Base-by-base conservation (phyloP, 2,329 filamentous ascomycete species). In the Neopestalotiopsis clavispora region DNA sequence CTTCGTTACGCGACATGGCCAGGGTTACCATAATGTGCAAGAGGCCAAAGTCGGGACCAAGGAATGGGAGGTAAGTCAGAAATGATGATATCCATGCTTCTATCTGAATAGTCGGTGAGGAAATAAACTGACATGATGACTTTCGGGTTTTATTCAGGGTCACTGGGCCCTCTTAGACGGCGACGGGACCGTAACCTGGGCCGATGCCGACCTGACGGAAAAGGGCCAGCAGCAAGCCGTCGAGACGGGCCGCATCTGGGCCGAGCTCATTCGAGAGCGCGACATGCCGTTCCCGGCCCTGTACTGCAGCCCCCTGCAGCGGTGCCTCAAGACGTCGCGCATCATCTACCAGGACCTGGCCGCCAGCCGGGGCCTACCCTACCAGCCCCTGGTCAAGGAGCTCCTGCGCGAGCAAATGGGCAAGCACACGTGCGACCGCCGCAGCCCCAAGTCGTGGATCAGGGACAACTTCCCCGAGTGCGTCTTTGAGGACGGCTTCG, bases 351-450 rank as follows among this genome's bases (percentile, higher is more conserved):
- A 72, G 0, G 78, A 78, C 4, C 72, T 87, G 2, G 30, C 64
- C 1, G 28, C 42, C 32, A 45, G 38, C 69, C 77, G 3, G 69
- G 86, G 10, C 79, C 73, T 72, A 28, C 78, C 76, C 0, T 85
- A 84, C 65, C 74, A 74, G 5, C 84, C 84, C 0, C 74, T 80
- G 1, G 74, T 87, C 69, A 86, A 85, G 72, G 85, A 86, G 67
- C 73, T 81, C 42, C 75, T 86, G 38, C 77, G 85, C 7, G 85
- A 87, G 72, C 82, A 82, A 0, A 80, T 86, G 58, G 84, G 83
- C 40, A 81, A 82, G 49, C 85, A 87, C 73, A 87, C 84, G 0
- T 87, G 85, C 70, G 84, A 87, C 72, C 80, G 84, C 3, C 77
- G 85, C 12, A 81, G 79, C 66, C 77, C 75, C 58, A 80, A 76